Percentiles rank a stretch among this genome's conserved stretches.
Evolutionary conservation across 139 green algal genomes (phyloP).

Genomic region (Chlorella vulgaris): DNA sequence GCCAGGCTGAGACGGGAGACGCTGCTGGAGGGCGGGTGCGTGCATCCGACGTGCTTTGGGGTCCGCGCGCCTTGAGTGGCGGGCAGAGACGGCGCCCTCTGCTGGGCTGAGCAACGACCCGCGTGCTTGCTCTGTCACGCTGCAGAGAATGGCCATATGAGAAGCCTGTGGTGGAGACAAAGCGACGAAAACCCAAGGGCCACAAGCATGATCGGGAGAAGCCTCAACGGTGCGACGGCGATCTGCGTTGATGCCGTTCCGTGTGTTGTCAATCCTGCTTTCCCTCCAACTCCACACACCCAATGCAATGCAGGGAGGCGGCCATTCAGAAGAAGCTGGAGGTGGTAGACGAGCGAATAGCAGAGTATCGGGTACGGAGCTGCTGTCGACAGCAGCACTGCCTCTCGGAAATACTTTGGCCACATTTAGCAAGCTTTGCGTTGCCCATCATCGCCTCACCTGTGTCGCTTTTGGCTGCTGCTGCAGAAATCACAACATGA

Average conservation of each 20-base stretch:
- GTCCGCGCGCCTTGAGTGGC: neutral
- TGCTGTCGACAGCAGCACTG: neutral
- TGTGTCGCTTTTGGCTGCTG: neutral
- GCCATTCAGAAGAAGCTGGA: conserved; percentile 45
- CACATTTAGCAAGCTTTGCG: neutral
- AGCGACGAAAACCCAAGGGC: conserved; percentile 49
- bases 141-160: conserved; percentile 50
- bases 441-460: neutral
- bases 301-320: conserved; percentile 32
- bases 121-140: too few species aligned
- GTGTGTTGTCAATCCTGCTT: too few species aligned
- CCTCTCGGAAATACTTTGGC: neutral
- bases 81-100: neutral
- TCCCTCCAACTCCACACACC: too few species aligned
- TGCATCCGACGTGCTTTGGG: too few species aligned
- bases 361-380: conserved; percentile 44
- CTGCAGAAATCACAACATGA: neutral
- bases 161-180: neutral
- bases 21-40: conserved; percentile 43
- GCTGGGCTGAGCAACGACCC: too few species aligned
- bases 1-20: conserved; percentile 45
- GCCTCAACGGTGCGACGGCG: conserved; percentile 21
- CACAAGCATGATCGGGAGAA: conserved; percentile 60
- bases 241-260: neutral
- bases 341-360: conserved; percentile 41